A percentile compares a stretch with the other conserved stretches of the same genome.
Evolutionary conservation across 2,329 filamentous ascomycete genomes (phyloP).

Genomic region (Arthrobotrys musiformis): DNA sequence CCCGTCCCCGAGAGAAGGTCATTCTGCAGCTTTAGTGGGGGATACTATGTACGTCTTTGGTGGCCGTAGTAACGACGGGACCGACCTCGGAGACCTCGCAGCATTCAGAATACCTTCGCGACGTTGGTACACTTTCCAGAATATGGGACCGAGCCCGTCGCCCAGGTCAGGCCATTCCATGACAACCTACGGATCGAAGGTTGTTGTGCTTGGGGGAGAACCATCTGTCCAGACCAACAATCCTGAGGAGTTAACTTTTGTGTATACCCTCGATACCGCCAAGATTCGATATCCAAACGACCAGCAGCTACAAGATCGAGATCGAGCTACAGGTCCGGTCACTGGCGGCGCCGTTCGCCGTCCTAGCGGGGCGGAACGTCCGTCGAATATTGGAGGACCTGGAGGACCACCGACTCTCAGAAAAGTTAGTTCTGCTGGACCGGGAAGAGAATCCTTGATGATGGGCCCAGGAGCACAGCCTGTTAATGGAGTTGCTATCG

Average conservation of each 20-base stretch:
- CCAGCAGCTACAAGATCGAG: conserved; percentile 62
- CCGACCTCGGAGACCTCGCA: conserved; percentile 90
- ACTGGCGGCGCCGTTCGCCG: conserved; percentile 24
- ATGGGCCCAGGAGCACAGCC: conserved; percentile 40
- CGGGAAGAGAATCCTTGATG: conserved; percentile 55
- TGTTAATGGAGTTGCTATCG: conserved; percentile 61
- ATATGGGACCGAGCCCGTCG: conserved; percentile 96
- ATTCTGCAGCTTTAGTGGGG: conserved; percentile 90
- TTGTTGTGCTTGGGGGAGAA: conserved; percentile 92
- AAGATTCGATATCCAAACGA: conserved; percentile 98
- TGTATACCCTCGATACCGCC: conserved; percentile 90
- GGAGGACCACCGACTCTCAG: conserved; percentile 49
- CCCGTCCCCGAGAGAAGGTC: conserved; percentile 89
- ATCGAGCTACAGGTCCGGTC: conserved; percentile 28
- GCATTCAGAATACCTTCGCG: conserved; percentile 84
- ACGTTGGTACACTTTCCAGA: conserved; percentile 99
- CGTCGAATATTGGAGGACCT: conserved; percentile 60
- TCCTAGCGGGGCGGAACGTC: conserved; percentile 59
- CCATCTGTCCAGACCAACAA: conserved; percentile 86
- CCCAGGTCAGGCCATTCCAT: conserved; percentile 96
- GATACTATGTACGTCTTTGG: conserved; percentile 99
- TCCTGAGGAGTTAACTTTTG: conserved; percentile 83
- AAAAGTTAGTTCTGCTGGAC: conserved; percentile 54
- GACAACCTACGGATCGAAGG: conserved; percentile 91
- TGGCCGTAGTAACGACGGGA: conserved; percentile 90